phyloP scores from a whole-genome alignment of 345 rosid species.

The Euclidium syriacum region DNA sequence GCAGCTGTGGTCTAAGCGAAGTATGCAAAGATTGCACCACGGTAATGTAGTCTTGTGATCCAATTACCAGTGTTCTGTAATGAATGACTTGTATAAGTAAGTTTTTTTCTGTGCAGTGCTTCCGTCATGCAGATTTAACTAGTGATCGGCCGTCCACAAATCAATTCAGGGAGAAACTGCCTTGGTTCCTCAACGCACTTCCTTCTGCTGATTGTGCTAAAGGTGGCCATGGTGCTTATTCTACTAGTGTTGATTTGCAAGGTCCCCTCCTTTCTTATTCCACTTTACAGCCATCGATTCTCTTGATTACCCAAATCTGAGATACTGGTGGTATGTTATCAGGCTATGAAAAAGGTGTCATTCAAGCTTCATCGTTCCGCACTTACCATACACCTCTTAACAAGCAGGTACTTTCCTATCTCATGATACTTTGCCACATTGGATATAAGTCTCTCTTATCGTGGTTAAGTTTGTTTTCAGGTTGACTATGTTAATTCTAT shows the following conservation, averaged over 20 bases:
- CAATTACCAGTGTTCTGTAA: background rate
- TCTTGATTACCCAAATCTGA: background rate
- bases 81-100: background rate
- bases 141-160: conserved; percentile 80
- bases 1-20: conserved; percentile 60
- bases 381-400: conserved; percentile 95
- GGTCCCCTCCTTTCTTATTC: conserved; percentile 35
- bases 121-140: conserved; percentile 79
- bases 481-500: conserved; percentile 81
- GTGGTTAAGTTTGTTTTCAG: conserved; percentile 34
- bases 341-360: conserved; percentile 73
- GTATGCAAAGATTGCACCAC: conserved; percentile 95
- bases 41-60: conserved; percentile 41
- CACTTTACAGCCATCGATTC: background rate
- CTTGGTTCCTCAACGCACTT: conserved; percentile 90
- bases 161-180: conserved; percentile 89
- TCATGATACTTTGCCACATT: background rate
- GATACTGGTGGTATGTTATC: background rate
- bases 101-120: conserved; percentile 56
- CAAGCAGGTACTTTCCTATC: conserved; percentile 59
- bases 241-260: conserved; percentile 74
- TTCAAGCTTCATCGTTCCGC: conserved; percentile 96
- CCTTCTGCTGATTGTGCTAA: conserved; percentile 98
- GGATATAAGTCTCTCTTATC: background rate
- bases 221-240: conserved; percentile 98